Base-by-base conservation (phyloP, 192 early-diverging fungal genomes). In the Radiomyces spectabilis region DNA sequence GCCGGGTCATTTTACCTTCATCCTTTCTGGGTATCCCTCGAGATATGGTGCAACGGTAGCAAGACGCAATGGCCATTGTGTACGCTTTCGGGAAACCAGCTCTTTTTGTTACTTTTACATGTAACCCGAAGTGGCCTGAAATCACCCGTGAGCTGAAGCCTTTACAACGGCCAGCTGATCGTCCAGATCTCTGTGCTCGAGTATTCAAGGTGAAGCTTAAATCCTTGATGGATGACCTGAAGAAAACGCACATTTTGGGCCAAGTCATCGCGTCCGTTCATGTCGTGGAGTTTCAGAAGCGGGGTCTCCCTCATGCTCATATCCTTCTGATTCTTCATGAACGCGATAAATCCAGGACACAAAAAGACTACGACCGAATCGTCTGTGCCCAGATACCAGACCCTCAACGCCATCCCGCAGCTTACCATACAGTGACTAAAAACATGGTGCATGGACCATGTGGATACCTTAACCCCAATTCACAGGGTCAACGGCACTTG, bases 251-350 rank as follows among this genome's bases (percentile, higher is more conserved):
- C 1, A 41, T 69, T 3, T 7, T 69, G n/a, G 55, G 68, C n/a
- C 57, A 40, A 27, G 63, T 60, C 3, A 47, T 69, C 8, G 72
- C 41, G 4, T 37, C 53, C 21, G 46, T 65, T 9, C 39, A 47
- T 46, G 51, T 61, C 1, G 56, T 74, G 37, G 72, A 74, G 41
- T 74, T 69, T 25, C 66, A 74, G 19, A 74, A 69, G 25, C 31
- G 66, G 2, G 71, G 66, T 5, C 31, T 73, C 13, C 60, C 66
- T 40, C 66, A 74, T 46, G 59, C 41, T 0, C 60, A 73, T n/a
- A 68, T 73, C 9, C 54, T 69, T 1, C 45, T 66, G 5, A 69
- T 69, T 33, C 22, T 69, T 19, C 26, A 45, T 24, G n/a, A 40
- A 9, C 10, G 9, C 4, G 8, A 53, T 33, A 65, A 57, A 13